Evolutionary conservation across 768 basidiomycete genomes (phyloP).

Genomic region (Phlegmacium glaucopus): DNA sequence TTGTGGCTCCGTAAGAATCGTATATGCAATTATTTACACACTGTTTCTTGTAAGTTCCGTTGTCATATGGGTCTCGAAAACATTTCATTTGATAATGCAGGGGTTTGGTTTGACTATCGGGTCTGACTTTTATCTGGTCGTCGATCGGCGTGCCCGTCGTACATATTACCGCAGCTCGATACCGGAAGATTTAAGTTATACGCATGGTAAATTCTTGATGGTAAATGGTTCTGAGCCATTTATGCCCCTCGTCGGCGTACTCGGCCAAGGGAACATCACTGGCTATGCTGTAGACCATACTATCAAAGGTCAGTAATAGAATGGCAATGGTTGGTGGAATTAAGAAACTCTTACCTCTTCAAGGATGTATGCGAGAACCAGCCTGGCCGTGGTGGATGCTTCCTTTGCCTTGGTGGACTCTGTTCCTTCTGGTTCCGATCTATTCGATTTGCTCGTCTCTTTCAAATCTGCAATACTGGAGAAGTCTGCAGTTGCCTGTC

Average conservation of each 20-base stretch:
- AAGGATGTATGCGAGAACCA: slow-evolving; percentile 75
- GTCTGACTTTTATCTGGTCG: slow-evolving; percentile 73
- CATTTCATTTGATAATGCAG: slow-evolving; percentile 29
- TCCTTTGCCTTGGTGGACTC: slow-evolving; percentile 78
- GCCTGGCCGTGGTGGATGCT: slow-evolving; percentile 76
- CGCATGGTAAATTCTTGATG: slow-evolving; percentile 53
- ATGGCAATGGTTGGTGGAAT: slow-evolving; percentile 15
- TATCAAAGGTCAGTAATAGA: slow-evolving; percentile 40
- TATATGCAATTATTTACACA: slow-evolving; percentile 85
- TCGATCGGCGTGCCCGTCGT: slow-evolving; percentile 55
- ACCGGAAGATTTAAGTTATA: slow-evolving; percentile 36
- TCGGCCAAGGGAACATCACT: slow-evolving; percentile 40
- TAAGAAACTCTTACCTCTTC: slow-evolving; percentile 15
- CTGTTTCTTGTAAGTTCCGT: slow-evolving; percentile 58
- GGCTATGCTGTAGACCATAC: slow-evolving; percentile 39
- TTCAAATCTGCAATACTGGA: slow-evolving; percentile 69
- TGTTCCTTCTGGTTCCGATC: slow-evolving; percentile 71
- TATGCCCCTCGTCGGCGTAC: slow-evolving; percentile 36
- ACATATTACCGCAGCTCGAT: slow-evolving; percentile 46
- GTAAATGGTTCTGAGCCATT: slow-evolving; percentile 42
- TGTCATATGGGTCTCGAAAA: background rate
- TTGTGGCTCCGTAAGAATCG: slow-evolving; percentile 78
- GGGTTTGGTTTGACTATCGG: slow-evolving; percentile 85
- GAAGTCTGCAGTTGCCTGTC: slow-evolving; percentile 67
- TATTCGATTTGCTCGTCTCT: slow-evolving; percentile 75